Evolutionary conservation across 108 stramenopile species (phyloP).

Genomic region (Cyclostephanos invisitatus): DNA sequence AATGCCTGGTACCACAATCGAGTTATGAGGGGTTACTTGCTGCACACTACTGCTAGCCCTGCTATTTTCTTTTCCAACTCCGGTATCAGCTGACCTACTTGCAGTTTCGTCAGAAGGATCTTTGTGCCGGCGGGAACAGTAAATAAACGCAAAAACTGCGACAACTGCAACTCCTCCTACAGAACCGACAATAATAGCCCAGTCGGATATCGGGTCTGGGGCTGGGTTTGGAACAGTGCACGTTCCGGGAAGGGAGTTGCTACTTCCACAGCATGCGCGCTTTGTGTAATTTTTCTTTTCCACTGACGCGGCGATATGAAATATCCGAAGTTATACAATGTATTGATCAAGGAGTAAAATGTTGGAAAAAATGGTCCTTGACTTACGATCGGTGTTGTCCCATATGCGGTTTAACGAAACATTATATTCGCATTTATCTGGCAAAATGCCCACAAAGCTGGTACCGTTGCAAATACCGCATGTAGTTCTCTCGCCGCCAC

Average conservation of each 20-base stretch:
- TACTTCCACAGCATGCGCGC: not conserved
- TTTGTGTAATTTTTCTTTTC: not conserved
- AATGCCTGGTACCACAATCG: no score
- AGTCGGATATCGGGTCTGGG: no score
- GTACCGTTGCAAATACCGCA: conserved; percentile 43
- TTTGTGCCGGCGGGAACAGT: no score
- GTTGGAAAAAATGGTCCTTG: not conserved
- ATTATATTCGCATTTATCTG: conserved; percentile 24
- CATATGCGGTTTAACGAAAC: conserved; percentile 19
- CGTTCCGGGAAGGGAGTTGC: not conserved
- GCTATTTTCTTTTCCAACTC: no score
- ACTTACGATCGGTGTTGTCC: conserved; percentile 35
- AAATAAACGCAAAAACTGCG: no score
- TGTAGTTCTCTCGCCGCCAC: conserved; percentile 29
- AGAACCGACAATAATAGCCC: no score
- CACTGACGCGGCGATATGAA: not conserved
- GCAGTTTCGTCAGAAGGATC: no score
- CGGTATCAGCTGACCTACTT: no score
- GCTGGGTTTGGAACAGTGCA: no score
- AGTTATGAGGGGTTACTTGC: no score
- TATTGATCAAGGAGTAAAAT: not conserved
- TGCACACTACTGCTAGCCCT: no score
- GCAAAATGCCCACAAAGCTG: conserved; percentile 15
- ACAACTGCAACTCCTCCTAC: no score
- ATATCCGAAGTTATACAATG: not conserved